Base-by-base conservation (phyloP, 2,329 filamentous ascomycete species). In the Botryosphaeria dothidea region DNA sequence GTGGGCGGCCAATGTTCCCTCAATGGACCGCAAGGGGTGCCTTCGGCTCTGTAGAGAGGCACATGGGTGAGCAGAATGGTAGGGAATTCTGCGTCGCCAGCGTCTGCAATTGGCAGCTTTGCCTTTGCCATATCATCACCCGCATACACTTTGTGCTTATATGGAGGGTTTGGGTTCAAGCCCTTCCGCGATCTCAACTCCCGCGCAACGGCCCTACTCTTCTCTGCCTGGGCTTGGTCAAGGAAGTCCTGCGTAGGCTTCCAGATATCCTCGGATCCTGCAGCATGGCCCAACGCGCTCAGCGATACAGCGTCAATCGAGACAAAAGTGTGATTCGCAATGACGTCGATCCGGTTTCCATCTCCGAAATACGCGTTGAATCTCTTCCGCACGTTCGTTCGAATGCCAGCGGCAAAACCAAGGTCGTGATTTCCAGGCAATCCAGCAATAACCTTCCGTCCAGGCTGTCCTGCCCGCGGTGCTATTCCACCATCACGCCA, bases 301-400 rank as follows among this genome's bases (percentile, higher is more conserved):
- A 98, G 78, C 0, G 93, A 97, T 4, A 97, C 89, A 0, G 90
- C 87, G 74, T 99, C 95, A 7, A 99, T 85, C 0, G 92, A 96
- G 21, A 99, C 92, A 74, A 99, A 93, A 0, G 92, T 96, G 75
- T 99, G 95, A 73, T 99, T 99, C 13, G 92, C 95, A 62, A 98
- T 85, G 4, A 98, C 85, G 75, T 98, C 93, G 21, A 99, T 88
- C 8, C 92, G 85, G 76, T 97, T 98, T n/a, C 89, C 87, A 64
- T 95, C 90, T 4, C 95, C 95, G 78, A 99, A 98, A 74, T 90
- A 97, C 3, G 90, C 87, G 72, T 90, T 87, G 76, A 98, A 99
- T 17, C 95, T 85, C 71, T 95, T 84, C 60, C 93, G 86, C 36
- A 97, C 92, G 0, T 90, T 84, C 8, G 90, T 75, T 74, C 97